Conservation (phyloP, 768 basidiomycete genomes). For the Lactarius indigo region DNA sequence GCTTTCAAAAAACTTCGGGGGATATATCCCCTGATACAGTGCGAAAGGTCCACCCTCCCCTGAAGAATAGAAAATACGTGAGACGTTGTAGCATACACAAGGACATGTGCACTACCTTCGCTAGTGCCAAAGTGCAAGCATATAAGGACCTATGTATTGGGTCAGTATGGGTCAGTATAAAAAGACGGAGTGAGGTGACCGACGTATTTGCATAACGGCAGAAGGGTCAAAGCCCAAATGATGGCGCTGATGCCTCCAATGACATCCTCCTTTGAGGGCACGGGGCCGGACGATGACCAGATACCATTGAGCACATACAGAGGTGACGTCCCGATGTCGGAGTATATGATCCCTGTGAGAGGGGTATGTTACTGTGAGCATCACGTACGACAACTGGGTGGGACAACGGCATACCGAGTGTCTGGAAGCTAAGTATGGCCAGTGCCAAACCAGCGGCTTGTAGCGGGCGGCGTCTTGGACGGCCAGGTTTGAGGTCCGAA, state of each 20-base stretch:
- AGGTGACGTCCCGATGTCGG: slow-evolving; percentile 54
- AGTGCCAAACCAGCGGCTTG: slow-evolving; percentile 24
- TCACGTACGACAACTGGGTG: neutral
- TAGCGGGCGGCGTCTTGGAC: neutral
- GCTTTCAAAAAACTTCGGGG: slow-evolving; percentile 33
- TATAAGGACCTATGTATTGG: slow-evolving; percentile 41
- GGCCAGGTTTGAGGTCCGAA: neutral
- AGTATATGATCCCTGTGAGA: slow-evolving; percentile 39
- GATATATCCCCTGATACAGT: slow-evolving; percentile 57
- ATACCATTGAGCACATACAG: slow-evolving; percentile 65
- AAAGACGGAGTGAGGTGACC: slow-evolving; percentile 20
- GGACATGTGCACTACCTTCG: slow-evolving; percentile 39
- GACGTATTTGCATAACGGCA: slow-evolving; percentile 65
- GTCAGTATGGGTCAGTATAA: neutral
- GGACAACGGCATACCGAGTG: slow-evolving; percentile 28
- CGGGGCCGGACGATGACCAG: slow-evolving; percentile 46
- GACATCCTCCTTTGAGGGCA: slow-evolving; percentile 55
- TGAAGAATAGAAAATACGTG: slow-evolving; percentile 24
- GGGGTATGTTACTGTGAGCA: neutral
- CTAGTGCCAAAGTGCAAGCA: slow-evolving; percentile 46
- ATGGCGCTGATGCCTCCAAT: slow-evolving; percentile 63
- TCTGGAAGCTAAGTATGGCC: slow-evolving; percentile 33
- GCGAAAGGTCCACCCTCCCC: slow-evolving; percentile 72
- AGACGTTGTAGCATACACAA: neutral
- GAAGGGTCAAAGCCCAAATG: slow-evolving; percentile 57